Evolutionary conservation across 2,329 filamentous ascomycete species (phyloP), one percentile per base, ranked within the genome.

Genomic region (Fusarium algeriense): DNA sequence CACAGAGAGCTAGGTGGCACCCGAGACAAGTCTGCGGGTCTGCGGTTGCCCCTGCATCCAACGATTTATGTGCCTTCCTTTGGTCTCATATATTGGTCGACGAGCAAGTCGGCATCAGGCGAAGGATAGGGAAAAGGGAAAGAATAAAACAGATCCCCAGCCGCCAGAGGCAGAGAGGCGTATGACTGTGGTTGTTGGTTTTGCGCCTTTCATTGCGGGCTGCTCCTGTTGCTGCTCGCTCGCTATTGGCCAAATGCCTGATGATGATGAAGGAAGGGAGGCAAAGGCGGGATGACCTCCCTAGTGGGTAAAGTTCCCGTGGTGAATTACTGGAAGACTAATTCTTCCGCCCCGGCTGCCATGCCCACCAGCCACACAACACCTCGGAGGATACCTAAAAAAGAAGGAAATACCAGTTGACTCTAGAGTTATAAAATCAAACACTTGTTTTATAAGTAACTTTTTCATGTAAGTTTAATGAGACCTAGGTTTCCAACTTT

Each of bases 241-340:
- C 58, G 52, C 69, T 54, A 75, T 76, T 76, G 74, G 74, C 49
- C 56, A 46, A 64, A 52, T 62, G 63, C 54, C 58, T 64, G 38
- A 50, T 40, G 53, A 48, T 53, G 56, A 60, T 65, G 38, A 30
- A 69, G 55, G 28, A 56, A 52, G 56, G 46, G 35, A 30, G 13
- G 34, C 19, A 64, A 41, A n/a, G 30, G 52, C 38, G 44, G 38
- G 38, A 58, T 40, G 49, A 49, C 45, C 43, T 53, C 17, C 59
- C 23, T 35, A 14, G 45, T 49, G 28, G 45, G 45, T 30, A n/a
- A 32, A 38, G 14, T 52, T 46, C 15, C 40, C 44, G 63, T 37
- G 26, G 45, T 43, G 35, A 23, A 23, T 64, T 32, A 32, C 48
- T 68, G 64, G 50, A 58, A 68, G 14, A 32, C 26, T 23, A 34